Evolutionary conservation across 306 rosid genomes (phyloP).

Genomic region (Cyamopsis tetragonoloba): DNA sequence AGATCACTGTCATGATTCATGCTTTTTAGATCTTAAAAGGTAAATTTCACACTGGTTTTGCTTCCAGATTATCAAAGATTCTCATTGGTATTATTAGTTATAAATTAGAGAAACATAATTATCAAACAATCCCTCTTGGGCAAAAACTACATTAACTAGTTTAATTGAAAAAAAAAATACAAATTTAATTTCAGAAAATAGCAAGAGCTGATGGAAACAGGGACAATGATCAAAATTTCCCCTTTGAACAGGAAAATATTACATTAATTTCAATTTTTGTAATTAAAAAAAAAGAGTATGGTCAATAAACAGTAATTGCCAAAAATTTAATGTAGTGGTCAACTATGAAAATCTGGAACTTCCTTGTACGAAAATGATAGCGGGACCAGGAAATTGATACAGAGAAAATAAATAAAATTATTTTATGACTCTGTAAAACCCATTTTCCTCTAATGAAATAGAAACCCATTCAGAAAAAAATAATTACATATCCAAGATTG

Average conservation of each 20-base stretch:
- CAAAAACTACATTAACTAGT: neutral
- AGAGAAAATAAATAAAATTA: slow-evolving; percentile 13
- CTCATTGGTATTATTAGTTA: neutral
- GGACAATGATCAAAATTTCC: neutral
- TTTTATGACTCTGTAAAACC: slow-evolving; percentile 2
- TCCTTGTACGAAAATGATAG: neutral
- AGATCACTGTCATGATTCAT: neutral
- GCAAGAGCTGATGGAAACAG: no score
- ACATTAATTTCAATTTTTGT: neutral
- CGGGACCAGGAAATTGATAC: neutral
- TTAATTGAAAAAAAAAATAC: no score
- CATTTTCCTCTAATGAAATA: neutral
- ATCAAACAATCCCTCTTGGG: neutral
- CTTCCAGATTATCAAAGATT: neutral
- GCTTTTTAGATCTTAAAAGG: neutral
- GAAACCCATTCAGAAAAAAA: neutral
- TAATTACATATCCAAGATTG: neutral
- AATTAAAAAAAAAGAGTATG: neutral
- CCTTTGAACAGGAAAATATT: neutral
- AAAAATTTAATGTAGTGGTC: neutral
- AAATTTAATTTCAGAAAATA: no score
- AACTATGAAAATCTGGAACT: neutral
- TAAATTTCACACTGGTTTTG: neutral
- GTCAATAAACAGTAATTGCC: neutral
- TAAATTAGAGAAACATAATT: neutral